A percentile compares a stretch with the other conserved stretches of the same genome.
Evolutionary conservation across 2,329 filamentous ascomycete genomes (phyloP).

Genomic region (Niveomyces coronatus): DNA sequence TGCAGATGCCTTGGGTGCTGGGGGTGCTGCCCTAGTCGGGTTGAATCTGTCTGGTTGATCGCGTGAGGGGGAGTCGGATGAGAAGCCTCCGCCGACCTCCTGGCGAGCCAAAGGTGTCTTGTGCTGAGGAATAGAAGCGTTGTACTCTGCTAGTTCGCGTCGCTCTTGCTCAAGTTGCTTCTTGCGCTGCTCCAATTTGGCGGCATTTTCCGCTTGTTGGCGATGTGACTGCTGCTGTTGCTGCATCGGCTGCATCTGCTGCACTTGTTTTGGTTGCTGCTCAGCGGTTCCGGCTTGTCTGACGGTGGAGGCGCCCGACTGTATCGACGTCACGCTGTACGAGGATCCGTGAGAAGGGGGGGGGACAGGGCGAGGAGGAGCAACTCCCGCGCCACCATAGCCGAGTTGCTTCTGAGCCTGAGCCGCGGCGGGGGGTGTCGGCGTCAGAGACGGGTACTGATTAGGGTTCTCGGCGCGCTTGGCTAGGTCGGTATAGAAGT

Average conservation of each 20-base stretch:
- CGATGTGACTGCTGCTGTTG: slow-evolving; percentile 44
- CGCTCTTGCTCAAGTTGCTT: slow-evolving; percentile 53
- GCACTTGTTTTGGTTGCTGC: slow-evolving; percentile 31
- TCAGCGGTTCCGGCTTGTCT: slow-evolving; percentile 41
- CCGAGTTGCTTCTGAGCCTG: slow-evolving; percentile 54
- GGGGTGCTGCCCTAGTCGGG: slow-evolving; percentile 73
- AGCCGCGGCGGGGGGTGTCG: slow-evolving; percentile 49
- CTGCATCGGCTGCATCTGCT: slow-evolving; percentile 30
- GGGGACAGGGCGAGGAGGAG: slow-evolving; percentile 58
- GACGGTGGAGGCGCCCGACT: slow-evolving; percentile 27
- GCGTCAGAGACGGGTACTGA: slow-evolving; percentile 56
- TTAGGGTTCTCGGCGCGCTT: slow-evolving; percentile 64
- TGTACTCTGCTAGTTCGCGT: slow-evolving; percentile 77
- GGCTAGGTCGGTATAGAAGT: slow-evolving; percentile 77
- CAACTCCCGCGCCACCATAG: slow-evolving; percentile 49
- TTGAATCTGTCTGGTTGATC: slow-evolving; percentile 62
- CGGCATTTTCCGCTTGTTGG: slow-evolving; percentile 43
- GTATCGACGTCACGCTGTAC: slow-evolving; percentile 28
- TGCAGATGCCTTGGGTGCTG: slow-evolving; percentile 53
- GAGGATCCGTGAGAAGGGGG: slow-evolving; percentile 33
- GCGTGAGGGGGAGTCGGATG: slow-evolving; percentile 20
- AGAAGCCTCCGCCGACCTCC: slow-evolving; percentile 58
- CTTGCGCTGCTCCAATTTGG: slow-evolving; percentile 47
- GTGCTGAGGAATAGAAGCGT: slow-evolving; percentile 75
- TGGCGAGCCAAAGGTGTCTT: slow-evolving; percentile 77